Evolutionary conservation across 225 moss, liverwort and hornwort genomes (phyloP), one percentile per base, ranked within the genome.

Genomic region (Sphagnum tenellum): DNA sequence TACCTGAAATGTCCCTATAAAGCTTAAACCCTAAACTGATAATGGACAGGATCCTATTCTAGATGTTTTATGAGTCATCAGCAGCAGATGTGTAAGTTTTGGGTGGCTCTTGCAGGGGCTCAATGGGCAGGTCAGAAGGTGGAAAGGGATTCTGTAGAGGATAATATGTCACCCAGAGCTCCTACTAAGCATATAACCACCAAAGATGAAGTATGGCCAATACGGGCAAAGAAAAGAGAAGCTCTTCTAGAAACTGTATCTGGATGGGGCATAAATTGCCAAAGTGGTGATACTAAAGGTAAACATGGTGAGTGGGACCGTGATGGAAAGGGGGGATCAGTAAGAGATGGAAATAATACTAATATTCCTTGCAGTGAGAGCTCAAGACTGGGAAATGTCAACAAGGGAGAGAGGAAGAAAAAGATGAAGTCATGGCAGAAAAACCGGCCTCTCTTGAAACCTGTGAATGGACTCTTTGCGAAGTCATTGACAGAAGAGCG

Each of bases 271-370:
- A 73, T 79, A 59, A 88, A 73, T 62, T 83, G 87, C 56, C 29
- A 29, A 29, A 57, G 82, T 44, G 98, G 89, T 73, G 98, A 93
- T 55, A 81, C 81, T n/a, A 98, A 98, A 71, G 93, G 93, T 54
- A 98, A 98, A 62, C 88, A 93, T 11, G 93, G 98, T 69, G 98
- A 98, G 68, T 87, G 98, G 7, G 98, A 98, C 52, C 77, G 92
- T 65, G 96, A 92, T 67, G 82, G 85, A 49, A 93, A 90, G 76
- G 86, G 75, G 9, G 71, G 12, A 44, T 64, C 64, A 48, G 44
- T 52, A 56, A 70, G 50, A 55, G 70, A 70, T 10, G 56, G 29
- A 29, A 29, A 29, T 29, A 29, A 29, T 29, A 29, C 29, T 29
- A 29, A 29, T 29, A 29, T 29, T 29, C 29, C 29, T 29, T 29